Evolutionary conservation across 352 stramenopile genomes (phyloP).

Genomic region (Pythium aristosporum): DNA sequence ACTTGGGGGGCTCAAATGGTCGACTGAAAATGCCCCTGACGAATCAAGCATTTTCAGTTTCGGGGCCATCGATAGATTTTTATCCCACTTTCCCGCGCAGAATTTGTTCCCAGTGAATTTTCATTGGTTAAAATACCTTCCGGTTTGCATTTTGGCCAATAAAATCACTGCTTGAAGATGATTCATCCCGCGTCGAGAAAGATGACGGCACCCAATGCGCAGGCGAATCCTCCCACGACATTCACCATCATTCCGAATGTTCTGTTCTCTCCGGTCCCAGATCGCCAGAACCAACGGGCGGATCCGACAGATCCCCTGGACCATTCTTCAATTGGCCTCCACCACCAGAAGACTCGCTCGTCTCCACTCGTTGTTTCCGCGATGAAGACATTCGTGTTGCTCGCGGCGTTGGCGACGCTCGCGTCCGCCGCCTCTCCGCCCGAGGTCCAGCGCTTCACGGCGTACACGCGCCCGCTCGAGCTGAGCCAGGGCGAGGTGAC

Average conservation of each 20-base stretch:
- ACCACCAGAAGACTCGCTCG: constrained; percentile 16
- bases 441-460: constrained; percentile 59
- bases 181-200: neutral
- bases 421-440: constrained; percentile 19
- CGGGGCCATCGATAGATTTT: too few relatives aligned
- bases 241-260: neutral
- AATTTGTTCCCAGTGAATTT: neutral
- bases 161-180: constrained; percentile 1
- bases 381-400: constrained; percentile 13
- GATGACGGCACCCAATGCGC: too few relatives aligned
- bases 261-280: neutral
- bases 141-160: neutral
- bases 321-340: constrained; percentile 20
- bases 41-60: too few relatives aligned
- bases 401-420: constrained; percentile 17
- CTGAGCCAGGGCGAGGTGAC: constrained; percentile 72
- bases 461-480: constrained; percentile 57
- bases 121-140: neutral
- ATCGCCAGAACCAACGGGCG: neutral
- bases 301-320: neutral
- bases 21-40: too few relatives aligned
- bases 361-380: neutral
- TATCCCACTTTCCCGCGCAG: too few relatives aligned
- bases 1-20: too few relatives aligned
- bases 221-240: too few relatives aligned